Evolutionary conservation across 805 yeast species (phyloP).

Genomic region (Candida arabinofermentans): DNA sequence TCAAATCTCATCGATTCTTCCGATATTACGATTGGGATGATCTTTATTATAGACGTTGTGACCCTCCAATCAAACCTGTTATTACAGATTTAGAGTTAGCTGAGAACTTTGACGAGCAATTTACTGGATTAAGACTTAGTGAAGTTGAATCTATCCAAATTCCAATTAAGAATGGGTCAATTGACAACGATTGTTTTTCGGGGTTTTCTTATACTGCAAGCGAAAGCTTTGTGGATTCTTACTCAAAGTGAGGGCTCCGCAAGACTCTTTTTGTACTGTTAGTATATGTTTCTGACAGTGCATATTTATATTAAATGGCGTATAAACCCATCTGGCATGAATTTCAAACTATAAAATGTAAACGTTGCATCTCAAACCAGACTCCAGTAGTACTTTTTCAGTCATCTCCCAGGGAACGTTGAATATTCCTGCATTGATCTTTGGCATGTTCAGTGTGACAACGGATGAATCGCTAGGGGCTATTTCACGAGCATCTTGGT

Average conservation of each 20-base stretch:
- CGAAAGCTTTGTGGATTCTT: conserved; percentile 32
- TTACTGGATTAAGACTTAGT: conserved; percentile 54
- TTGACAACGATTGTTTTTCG: conserved; percentile 28
- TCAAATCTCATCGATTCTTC: conserved; percentile 66
- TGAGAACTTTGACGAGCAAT: conserved; percentile 74
- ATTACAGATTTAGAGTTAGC: conserved; percentile 72
- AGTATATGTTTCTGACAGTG: neutral
- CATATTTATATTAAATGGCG: neutral
- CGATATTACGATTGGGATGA: conserved; percentile 66
- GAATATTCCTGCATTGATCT: conserved; percentile 77
- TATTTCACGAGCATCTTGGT: neutral
- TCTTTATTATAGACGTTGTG: conserved; percentile 42
- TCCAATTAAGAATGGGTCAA: neutral
- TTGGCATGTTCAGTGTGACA: conserved; percentile 54
- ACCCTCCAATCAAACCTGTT: conserved; percentile 73
- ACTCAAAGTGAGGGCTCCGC: conserved; percentile 10
- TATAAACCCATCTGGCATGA: no score
- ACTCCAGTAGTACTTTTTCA: conserved; percentile 42
- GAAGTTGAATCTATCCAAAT: conserved; percentile 9
- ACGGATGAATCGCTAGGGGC: neutral
- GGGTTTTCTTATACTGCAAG: conserved; percentile 46
- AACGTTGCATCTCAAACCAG: conserved; percentile 38
- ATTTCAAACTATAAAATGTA: conserved; percentile 46
- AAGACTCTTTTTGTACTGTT: no score
- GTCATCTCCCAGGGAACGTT: conserved; percentile 76